These are phyloP conservation scores for Penicillium janthinellum DNA, from an alignment of 2,329 filamentous ascomycete genomes.

Conservation along the genomic window DNA sequence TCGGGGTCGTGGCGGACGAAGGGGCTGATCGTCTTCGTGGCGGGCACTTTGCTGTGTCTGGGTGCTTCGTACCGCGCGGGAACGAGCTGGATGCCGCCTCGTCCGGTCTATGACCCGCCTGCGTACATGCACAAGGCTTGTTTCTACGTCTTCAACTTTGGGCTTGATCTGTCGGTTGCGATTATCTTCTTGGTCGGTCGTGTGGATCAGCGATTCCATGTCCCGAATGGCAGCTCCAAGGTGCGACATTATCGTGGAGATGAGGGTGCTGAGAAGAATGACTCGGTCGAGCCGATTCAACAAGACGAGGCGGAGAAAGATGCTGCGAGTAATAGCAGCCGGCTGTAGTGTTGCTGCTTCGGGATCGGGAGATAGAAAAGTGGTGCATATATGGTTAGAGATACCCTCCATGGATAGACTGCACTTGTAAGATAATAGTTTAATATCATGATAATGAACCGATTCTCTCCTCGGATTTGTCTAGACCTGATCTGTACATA, in stretches of 20 bases:
- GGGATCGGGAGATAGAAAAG: not conserved
- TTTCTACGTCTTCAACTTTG: constrained; percentile 81
- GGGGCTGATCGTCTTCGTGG: constrained; percentile 62
- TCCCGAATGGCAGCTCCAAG: constrained; percentile 62
- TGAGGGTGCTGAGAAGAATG: not conserved
- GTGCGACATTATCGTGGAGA: constrained; percentile 17
- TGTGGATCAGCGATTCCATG: constrained; percentile 73
- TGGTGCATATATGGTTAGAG: not conserved
- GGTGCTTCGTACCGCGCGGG: constrained; percentile 71
- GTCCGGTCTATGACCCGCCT: constrained; percentile 57
- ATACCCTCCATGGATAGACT: not conserved
- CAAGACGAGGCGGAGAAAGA: not conserved
- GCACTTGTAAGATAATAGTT: not conserved
- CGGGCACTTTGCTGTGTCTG: constrained; percentile 62
- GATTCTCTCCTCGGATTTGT: not conserved
- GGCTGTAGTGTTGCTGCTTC: not conserved
- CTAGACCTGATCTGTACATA: not conserved
- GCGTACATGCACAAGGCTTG: constrained; percentile 71
- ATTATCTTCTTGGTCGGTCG: constrained; percentile 66
- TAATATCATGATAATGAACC: not conserved
- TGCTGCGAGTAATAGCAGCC: not conserved
- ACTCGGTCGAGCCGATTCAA: not conserved
- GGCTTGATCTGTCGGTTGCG: constrained; percentile 71
- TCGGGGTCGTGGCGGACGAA: constrained; percentile 68
- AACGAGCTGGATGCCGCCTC: constrained; percentile 56